Evolutionary conservation across 129 eudicot genomes (phyloP).

Genomic region (Centrapalus pauciflorus): DNA sequence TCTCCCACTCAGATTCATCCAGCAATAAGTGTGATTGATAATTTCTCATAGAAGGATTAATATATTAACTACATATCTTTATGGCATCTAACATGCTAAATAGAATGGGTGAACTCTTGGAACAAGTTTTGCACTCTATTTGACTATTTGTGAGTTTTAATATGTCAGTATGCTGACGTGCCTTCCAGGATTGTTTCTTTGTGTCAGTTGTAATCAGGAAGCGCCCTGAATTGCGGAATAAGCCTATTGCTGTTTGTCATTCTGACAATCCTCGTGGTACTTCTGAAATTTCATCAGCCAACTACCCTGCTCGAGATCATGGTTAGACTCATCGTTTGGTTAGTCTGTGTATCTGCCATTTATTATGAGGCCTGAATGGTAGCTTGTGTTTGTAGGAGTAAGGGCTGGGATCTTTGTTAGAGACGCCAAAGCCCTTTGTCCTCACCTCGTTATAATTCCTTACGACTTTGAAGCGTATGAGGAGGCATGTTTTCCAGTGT

Average conservation of each 20-base stretch:
- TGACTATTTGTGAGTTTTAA: background rate
- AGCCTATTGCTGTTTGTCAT: slow-evolving; percentile 97
- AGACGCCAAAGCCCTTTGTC: slow-evolving; percentile 86
- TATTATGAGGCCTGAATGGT: background rate
- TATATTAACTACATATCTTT: background rate
- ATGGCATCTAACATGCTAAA: background rate
- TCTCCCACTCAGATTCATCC: background rate
- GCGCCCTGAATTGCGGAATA: slow-evolving; percentile 60
- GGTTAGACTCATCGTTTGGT: slow-evolving; percentile 39
- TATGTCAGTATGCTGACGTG: background rate
- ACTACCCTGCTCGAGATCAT: slow-evolving; percentile 85
- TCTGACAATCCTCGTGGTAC: slow-evolving; percentile 95
- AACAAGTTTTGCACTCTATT: background rate
- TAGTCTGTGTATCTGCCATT: background rate
- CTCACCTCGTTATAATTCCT: slow-evolving; percentile 81
- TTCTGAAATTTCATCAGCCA: slow-evolving; percentile 95
- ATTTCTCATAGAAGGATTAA: background rate
- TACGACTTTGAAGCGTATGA: slow-evolving; percentile 90
- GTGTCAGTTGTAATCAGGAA: slow-evolving; percentile 81
- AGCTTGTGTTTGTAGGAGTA: slow-evolving; percentile 45
- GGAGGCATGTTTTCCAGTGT: slow-evolving; percentile 40
- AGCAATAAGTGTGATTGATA: background rate
- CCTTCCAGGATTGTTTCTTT: slow-evolving; percentile 88
- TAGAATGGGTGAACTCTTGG: background rate
- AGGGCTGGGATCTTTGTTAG: slow-evolving; percentile 91